phyloP scores from a whole-genome alignment of 306 rosid species.

The Castanopsis chinensis region DNA sequence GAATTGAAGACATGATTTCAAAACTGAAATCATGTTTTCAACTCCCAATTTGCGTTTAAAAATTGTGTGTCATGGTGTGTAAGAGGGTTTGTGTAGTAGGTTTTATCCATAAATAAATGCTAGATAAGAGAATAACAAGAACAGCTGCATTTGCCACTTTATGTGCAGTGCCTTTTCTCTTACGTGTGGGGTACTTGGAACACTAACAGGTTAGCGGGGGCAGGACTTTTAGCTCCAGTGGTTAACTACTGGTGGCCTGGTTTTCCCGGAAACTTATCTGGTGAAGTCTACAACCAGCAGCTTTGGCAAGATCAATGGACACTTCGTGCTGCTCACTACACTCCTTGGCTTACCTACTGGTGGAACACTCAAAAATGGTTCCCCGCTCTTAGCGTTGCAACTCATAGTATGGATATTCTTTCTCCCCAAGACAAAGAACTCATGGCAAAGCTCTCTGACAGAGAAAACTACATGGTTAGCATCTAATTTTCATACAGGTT shows the following conservation, averaged over 20 bases:
- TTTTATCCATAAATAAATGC: too few relatives aligned
- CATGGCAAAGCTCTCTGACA: not conserved
- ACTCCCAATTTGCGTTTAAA: too few relatives aligned
- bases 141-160: too few relatives aligned
- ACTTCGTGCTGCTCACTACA: conserved; percentile 43
- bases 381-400: conserved; percentile 37
- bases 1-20: too few relatives aligned
- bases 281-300: conserved; percentile 36
- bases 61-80: too few relatives aligned
- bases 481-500: not conserved
- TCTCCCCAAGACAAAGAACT: conserved; percentile 40
- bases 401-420: conserved; percentile 18
- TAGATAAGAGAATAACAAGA: too few relatives aligned
- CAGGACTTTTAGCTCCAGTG: conserved; percentile 44
- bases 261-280: conserved; percentile 20
- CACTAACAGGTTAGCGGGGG: conserved; percentile 52
- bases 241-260: conserved; percentile 41
- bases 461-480: too few relatives aligned
- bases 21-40: too few relatives aligned
- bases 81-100: too few relatives aligned
- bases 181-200: too few relatives aligned
- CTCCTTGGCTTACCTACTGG: conserved; percentile 55
- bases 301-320: conserved; percentile 48
- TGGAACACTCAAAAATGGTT: conserved; percentile 59
- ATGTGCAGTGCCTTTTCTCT: too few relatives aligned